Conservation (phyloP, 164 flowering plant species). For the Nymphaea colorata region DNA sequence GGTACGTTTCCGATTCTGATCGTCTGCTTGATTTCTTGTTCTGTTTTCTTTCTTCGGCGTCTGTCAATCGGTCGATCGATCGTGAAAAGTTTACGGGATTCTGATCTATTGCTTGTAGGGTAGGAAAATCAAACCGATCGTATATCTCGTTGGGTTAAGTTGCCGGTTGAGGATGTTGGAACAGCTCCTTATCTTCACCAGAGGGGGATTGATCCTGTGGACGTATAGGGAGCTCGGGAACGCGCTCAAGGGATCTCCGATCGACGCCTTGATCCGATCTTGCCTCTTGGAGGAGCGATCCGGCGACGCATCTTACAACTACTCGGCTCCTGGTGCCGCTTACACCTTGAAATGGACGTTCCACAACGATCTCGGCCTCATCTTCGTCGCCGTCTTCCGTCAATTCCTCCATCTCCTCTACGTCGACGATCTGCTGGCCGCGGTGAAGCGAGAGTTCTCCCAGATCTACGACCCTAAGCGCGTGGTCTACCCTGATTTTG, state of each 20-base stretch:
- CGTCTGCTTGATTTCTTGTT: no score
- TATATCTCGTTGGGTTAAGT: no score
- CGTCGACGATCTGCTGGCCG: slow-evolving; percentile 78
- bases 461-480: slow-evolving; percentile 69
- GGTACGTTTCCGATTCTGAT: no score
- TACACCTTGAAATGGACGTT: slow-evolving; percentile 94
- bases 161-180: slow-evolving; percentile 53
- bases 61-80: no score
- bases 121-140: no score
- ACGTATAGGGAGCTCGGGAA: slow-evolving; percentile 86
- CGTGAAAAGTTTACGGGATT: no score
- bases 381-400: slow-evolving; percentile 93
- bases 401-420: slow-evolving; percentile 69
- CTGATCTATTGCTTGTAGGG: no score
- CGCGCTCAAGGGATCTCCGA: slow-evolving; percentile 86
- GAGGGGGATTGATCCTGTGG: slow-evolving; percentile 98
- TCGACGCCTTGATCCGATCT: slow-evolving; percentile 82
- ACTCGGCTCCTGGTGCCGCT: slow-evolving; percentile 70
- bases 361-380: slow-evolving; percentile 90
- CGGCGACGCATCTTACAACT: slow-evolving; percentile 67
- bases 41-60: no score
- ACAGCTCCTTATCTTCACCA: slow-evolving; percentile 83
- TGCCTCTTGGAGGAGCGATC: slow-evolving; percentile 94
- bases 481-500: slow-evolving; percentile 60
- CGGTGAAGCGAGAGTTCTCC: slow-evolving; percentile 76